Conservation (phyloP, 1,284 basidiomycete genomes). For the Coniophora puteana region DNA sequence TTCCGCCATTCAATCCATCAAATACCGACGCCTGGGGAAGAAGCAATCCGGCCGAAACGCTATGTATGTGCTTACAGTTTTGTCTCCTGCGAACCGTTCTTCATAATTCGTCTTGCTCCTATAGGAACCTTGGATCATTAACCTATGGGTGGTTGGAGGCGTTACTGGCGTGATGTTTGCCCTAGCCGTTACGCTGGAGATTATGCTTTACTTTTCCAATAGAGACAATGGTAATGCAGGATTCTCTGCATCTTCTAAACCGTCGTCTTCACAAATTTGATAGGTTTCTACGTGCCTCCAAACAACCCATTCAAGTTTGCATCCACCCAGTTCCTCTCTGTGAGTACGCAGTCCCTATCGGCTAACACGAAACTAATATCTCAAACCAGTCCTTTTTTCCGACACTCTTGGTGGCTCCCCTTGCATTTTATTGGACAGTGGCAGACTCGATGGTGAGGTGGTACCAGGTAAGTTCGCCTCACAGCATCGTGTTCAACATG, state of each 20-base stretch:
- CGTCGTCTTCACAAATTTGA: background rate
- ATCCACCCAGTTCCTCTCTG: constrained; percentile 53
- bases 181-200: constrained; percentile 47
- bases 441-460: constrained; percentile 45
- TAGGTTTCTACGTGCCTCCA: constrained; percentile 51
- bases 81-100: constrained; percentile 1
- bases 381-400: constrained; percentile 53
- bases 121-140: constrained; percentile 45
- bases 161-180: constrained; percentile 39
- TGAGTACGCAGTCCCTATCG: constrained; percentile 25
- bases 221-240: constrained; percentile 38
- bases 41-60: constrained; percentile 30
- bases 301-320: constrained; percentile 45
- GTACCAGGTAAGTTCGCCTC: constrained; percentile 40
- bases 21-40: constrained; percentile 39
- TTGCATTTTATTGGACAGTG: constrained; percentile 39
- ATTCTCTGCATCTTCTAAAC: constrained; percentile 1
- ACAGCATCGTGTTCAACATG: constrained; percentile 6
- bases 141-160: constrained; percentile 37
- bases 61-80: constrained; percentile 33
- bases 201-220: constrained; percentile 37
- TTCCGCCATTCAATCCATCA: constrained; percentile 41
- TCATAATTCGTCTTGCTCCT: background rate
- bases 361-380: constrained; percentile 3
- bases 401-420: constrained; percentile 36